These are phyloP conservation scores for Hyphopichia fennica DNA, from an alignment of 1,139 yeast species.

Conservation along the genomic window DNA sequence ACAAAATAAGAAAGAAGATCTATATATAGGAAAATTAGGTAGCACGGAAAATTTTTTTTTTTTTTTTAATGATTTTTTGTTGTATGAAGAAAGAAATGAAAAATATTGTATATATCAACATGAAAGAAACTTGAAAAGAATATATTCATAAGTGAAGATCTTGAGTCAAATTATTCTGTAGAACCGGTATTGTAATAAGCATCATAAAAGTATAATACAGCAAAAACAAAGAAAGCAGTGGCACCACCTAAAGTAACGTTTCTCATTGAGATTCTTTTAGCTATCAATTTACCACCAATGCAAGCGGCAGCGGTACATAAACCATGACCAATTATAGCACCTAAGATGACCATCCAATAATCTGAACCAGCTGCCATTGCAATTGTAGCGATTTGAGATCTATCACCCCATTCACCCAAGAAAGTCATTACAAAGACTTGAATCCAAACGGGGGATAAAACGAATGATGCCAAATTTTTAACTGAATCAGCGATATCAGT, in stretches of 20 bases:
- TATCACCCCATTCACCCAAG: conserved; percentile 98
- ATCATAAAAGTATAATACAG: conserved; percentile 75
- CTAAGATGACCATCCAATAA: conserved; percentile 85
- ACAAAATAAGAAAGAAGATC: background rate
- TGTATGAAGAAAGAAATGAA: conserved; percentile 1
- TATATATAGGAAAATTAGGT: background rate
- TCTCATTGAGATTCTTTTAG: conserved; percentile 86
- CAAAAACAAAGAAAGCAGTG: conserved; percentile 76
- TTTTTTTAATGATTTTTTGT: conserved; percentile 9
- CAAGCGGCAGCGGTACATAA: conserved; percentile 94
- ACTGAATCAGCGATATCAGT: conserved; percentile 31
- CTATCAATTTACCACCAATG: conserved; percentile 86
- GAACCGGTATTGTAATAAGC: conserved; percentile 42
- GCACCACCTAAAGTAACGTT: conserved; percentile 93
- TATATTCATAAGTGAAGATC: background rate
- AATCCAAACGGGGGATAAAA: conserved; percentile 88
- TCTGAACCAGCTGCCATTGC: conserved; percentile 98
- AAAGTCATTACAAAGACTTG: conserved; percentile 96
- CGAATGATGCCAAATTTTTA: conserved; percentile 55
- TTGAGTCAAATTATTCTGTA: background rate
- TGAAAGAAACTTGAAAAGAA: background rate
- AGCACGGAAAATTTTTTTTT: background rate
- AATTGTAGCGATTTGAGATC: conserved; percentile 96
- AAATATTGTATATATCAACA: background rate
- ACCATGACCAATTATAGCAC: conserved; percentile 89